Evolutionary conservation across 2,329 filamentous ascomycete species (phyloP), one percentile per base, ranked within the genome.

Genomic region (Claviceps sorghi): DNA sequence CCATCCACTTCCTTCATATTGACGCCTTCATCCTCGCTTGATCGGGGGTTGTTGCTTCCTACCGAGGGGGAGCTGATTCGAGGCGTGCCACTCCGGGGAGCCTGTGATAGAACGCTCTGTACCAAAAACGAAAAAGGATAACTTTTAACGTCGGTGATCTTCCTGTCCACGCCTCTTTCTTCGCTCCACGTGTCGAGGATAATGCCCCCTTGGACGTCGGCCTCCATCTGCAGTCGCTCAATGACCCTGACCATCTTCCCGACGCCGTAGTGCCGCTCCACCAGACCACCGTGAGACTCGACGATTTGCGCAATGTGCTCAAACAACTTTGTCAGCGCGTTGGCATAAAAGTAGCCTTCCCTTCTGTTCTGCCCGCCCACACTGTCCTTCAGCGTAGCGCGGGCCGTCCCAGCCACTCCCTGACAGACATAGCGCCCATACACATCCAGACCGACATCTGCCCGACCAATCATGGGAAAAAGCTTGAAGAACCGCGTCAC

Each of bases 401-500:
- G 81, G 21, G 93, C 93, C 51, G 86, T 81, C 17, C 84, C 80
- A 7, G 91, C 89, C 40, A 98, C 91, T 17, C 93, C 93, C 65
- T 94, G 88, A 63, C 93, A 98, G 32, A 98, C 91, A 66, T 97
- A 98, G 59, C 84, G 80, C 1, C 93, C 93, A 65, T 98, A 98
- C 3, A 95, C 88, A 67, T 98, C 91, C 53, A 98, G 68, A 0
- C 93, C 93, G 8, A 91, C 86, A 52, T 95, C 87, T 2, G 88
- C 83, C 55, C 90, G 79, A 15, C 86, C 90, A 63, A 98, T 96
- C 38, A 98, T 72, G 17, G 93, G 93, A 61, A 98, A 98, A 40
- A 98, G 74, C 72, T 98, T 98, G 73, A 98, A 98, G 73, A 98
- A 98, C 43, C 93, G 77, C 1, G 93, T 96, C 51, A 98, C 88